Evolutionary conservation across 2,329 filamentous ascomycete genomes (phyloP).

Genomic region (Verticillium isaacii): DNA sequence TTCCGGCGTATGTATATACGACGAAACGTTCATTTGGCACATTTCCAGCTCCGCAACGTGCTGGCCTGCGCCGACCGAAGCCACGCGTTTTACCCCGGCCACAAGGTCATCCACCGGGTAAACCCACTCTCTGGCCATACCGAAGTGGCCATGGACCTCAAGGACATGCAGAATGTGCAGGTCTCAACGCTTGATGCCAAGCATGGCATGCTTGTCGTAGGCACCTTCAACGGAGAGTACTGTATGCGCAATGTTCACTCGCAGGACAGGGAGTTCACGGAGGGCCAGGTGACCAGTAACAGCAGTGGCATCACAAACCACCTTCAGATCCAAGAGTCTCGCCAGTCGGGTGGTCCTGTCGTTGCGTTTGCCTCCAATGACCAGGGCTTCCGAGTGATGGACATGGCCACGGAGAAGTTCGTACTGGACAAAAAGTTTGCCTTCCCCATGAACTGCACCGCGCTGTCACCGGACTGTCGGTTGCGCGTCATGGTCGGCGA

Average conservation of each 20-base stretch:
- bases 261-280: constrained; percentile 27
- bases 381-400: constrained; percentile 51
- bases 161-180: constrained; percentile 30
- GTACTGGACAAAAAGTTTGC: constrained; percentile 47
- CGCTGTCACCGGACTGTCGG: constrained; percentile 65
- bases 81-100: constrained; percentile 52
- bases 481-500: constrained; percentile 73
- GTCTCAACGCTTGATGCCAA: constrained; percentile 48
- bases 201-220: constrained; percentile 53
- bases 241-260: constrained; percentile 41
- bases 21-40: constrained; percentile 49
- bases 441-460: constrained; percentile 67
- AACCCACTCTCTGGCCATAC: constrained; percentile 43
- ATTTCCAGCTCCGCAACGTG: constrained; percentile 63
- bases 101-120: constrained; percentile 43
- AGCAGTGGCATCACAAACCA: constrained; percentile 61
- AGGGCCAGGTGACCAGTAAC: constrained; percentile 43
- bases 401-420: constrained; percentile 55
- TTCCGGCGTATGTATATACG: constrained; percentile 54
- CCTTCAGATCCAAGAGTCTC: constrained; percentile 50
- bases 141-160: constrained; percentile 40
- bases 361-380: constrained; percentile 63
- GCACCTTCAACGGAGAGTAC: constrained; percentile 55
- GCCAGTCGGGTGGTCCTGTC: constrained; percentile 45
- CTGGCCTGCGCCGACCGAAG: constrained; percentile 52